A percentile compares a stretch with the other conserved stretches of the same genome.
These are phyloP conservation scores for Stenogyne calaminthoides DNA, from an alignment of 305 asterid genomes.

Conservation along the genomic window DNA sequence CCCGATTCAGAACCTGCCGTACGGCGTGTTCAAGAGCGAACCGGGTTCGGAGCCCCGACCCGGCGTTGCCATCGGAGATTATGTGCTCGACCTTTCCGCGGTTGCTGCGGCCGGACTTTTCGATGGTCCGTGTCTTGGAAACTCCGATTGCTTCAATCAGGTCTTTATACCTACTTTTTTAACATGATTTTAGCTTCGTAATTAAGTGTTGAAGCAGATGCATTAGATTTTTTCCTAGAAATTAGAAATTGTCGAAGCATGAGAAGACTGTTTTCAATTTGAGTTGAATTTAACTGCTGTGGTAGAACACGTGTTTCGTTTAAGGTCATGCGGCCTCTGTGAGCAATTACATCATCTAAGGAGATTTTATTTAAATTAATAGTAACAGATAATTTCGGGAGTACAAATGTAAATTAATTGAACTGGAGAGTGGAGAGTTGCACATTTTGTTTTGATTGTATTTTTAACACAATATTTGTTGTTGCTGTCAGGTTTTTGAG, in stretches of 20 bases:
- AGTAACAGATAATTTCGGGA: not conserved
- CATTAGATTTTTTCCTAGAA: not conserved
- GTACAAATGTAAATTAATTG: not conserved
- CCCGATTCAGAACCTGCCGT: constrained; percentile 93
- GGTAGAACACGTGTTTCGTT: constrained; percentile 3
- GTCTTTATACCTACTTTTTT: constrained; percentile 31
- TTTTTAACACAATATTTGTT: not conserved
- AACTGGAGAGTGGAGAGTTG: not conserved
- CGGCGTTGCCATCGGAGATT: constrained; percentile 83
- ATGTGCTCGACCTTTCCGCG: constrained; percentile 73
- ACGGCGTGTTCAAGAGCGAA: constrained; percentile 75
- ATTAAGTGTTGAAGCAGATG: not conserved
- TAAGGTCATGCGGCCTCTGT: constrained; percentile 26
- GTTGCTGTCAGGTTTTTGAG: constrained; percentile 3
- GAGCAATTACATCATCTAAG: constrained; percentile 18
- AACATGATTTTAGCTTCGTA: not conserved
- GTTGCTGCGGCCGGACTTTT: constrained; percentile 77
- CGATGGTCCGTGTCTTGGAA: constrained; percentile 65
- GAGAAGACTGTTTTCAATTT: constrained; percentile 9
- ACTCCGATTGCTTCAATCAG: constrained; percentile 85
- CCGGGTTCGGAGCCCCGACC: constrained; percentile 65
- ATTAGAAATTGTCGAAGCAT: not conserved
- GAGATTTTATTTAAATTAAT: not conserved
- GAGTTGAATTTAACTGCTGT: not conserved
- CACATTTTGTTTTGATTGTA: not conserved